These are phyloP conservation scores for Septoria petroselini DNA, from an alignment of 2,329 filamentous ascomycete genomes.

Conservation along the genomic window DNA sequence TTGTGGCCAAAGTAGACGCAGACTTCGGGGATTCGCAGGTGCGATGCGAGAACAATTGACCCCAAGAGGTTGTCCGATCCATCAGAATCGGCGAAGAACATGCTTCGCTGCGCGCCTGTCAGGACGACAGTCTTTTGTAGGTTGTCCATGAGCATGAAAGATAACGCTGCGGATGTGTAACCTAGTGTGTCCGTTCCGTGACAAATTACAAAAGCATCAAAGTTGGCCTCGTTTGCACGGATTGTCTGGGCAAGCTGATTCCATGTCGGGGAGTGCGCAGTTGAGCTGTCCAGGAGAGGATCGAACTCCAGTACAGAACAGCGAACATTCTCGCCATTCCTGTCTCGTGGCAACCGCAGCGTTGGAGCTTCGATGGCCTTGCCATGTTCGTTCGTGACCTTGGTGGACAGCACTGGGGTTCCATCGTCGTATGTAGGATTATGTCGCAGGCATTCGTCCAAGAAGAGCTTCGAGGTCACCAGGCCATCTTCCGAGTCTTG, in stretches of 20 bases:
- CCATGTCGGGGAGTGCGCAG: constrained; percentile 84
- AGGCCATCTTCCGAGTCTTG: constrained; percentile 74
- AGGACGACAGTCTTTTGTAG: constrained; percentile 88
- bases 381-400: constrained; percentile 30
- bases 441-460: constrained; percentile 77
- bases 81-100: constrained; percentile 86
- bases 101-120: constrained; percentile 69
- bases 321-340: constrained; percentile 75
- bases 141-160: constrained; percentile 82
- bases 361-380: constrained; percentile 52
- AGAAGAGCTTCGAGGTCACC: constrained; percentile 69
- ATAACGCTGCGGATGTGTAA: constrained; percentile 85
- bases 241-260: constrained; percentile 77
- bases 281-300: constrained; percentile 82
- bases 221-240: constrained; percentile 78
- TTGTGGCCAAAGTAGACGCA: constrained; percentile 92
- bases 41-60: constrained; percentile 83
- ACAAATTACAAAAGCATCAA: constrained; percentile 86
- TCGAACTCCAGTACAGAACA: constrained; percentile 83
- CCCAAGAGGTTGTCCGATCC: constrained; percentile 87
- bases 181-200: constrained; percentile 86
- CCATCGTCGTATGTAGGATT: constrained; percentile 83
- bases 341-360: constrained; percentile 74
- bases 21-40: constrained; percentile 89
- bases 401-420: constrained; percentile 44